phyloP scores from a whole-genome alignment of 1,284 basidiomycete species.

The Mycosarcoma mackinlayi region DNA sequence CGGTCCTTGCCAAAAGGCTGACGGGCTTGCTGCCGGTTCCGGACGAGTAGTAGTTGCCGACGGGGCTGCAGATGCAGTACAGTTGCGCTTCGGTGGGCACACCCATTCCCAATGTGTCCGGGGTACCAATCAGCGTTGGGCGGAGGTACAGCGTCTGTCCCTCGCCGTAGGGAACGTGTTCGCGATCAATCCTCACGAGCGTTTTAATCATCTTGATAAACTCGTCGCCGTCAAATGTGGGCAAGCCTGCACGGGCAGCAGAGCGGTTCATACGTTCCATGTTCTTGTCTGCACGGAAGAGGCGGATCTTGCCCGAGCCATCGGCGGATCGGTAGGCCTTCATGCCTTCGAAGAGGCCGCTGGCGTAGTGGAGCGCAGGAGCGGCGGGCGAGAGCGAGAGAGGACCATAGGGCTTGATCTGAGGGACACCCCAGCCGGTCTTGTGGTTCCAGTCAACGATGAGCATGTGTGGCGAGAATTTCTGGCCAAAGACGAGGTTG shows the following conservation, averaged over 20 bases:
- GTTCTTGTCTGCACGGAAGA: conserved; percentile 56
- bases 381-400: conserved; percentile 51
- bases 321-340: conserved; percentile 55
- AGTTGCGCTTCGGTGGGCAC: conserved; percentile 50
- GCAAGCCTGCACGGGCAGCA: conserved; percentile 49
- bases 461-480: conserved; percentile 89
- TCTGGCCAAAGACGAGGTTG: conserved; percentile 71
- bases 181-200: conserved; percentile 44
- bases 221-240: conserved; percentile 51
- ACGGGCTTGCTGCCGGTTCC: conserved; percentile 51
- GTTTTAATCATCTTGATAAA: conserved; percentile 55
- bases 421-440: conserved; percentile 82
- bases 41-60: conserved; percentile 56
- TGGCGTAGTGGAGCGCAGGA: conserved; percentile 49
- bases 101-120: conserved; percentile 50
- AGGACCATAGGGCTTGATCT: conserved; percentile 77
- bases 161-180: conserved; percentile 42
- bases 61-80: conserved; percentile 57
- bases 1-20: conserved; percentile 40
- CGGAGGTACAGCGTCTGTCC: conserved; percentile 53
- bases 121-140: conserved; percentile 53
- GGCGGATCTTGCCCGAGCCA: conserved; percentile 47
- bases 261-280: conserved; percentile 57
- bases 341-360: conserved; percentile 53
- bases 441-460: conserved; percentile 80